Base-by-base conservation (phyloP, 2,329 filamentous ascomycete genomes). In the Fusarium chuoi region DNA sequence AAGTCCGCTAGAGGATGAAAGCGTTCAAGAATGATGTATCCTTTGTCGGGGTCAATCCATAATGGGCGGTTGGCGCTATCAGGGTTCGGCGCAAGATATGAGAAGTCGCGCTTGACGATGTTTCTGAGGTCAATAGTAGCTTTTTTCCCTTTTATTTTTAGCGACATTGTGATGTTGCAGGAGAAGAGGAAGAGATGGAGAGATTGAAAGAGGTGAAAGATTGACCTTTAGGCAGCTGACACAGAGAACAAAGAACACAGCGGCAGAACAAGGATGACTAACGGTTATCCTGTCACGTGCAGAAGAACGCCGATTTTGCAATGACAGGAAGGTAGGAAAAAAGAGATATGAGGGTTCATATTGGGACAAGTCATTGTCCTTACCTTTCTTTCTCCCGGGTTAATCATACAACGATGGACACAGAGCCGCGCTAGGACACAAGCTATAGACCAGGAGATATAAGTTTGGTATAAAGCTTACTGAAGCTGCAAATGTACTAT, bases 11-110 rank as follows among this genome's bases (percentile, higher is more conserved):
- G 86, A 3, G 95, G 93, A 58, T 93, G 95, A 84, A 98, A 98
- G 76, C 94, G 97, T 85, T 99, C 96, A 41, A 98, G 87, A 35
- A 97, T 96, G 79, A 98, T 96, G 72, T 92, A 91, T 44, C 94
- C 95, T 79, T 93, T 93, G 45, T 92, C 86, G 4, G 95, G 94
- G 80, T 98, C 95, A 76, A 99, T 96, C 94, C 95, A 98, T 65
- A 98, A 87, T 17, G 96, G 96, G 14, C 96, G 92, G 79, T 95
- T 94, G 71, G 92, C 90, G 84, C 97, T 94, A 81, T 98, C 96
- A 7, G 41, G n/a, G 5, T 92, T 90, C 82, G 98, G 98, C 74
- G 98, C 86, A 39, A 98, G 87, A 74, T 92, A 93, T 48, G 94
- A 95, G 81, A 96, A 96, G 82, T 99, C 95, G 79, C 84, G 78